phyloP scores from a whole-genome alignment of 2,329 filamentous ascomycete species.

The Diaporthe helianthi region DNA sequence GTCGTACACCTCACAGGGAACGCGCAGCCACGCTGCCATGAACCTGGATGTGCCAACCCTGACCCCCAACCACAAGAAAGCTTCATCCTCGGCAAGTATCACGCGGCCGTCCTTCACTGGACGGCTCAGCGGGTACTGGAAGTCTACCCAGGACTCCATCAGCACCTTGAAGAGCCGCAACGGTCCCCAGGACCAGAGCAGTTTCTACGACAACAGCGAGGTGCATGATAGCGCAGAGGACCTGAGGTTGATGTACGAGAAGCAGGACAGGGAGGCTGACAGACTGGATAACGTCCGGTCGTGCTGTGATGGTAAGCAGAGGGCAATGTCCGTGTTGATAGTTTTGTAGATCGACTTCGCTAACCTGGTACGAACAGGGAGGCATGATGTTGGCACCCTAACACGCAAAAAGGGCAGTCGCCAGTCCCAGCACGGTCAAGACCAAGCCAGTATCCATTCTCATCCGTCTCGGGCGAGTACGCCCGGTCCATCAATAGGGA shows the following conservation, averaged over 20 bases:
- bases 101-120: constrained; percentile 41
- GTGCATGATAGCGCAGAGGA: constrained; percentile 84
- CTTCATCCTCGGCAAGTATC: constrained; percentile 34
- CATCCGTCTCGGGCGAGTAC: constrained; percentile 33
- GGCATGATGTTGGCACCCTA: constrained; percentile 74
- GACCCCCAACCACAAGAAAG: constrained; percentile 56
- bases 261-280: constrained; percentile 77
- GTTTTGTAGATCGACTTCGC: not conserved
- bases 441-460: constrained; percentile 35
- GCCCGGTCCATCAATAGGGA: constrained; percentile 35
- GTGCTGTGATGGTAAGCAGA: constrained; percentile 88
- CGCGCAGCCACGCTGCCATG: constrained; percentile 66
- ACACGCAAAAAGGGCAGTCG: constrained; percentile 56
- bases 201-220: constrained; percentile 61
- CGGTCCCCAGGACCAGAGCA: constrained; percentile 46
- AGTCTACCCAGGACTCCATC: constrained; percentile 58
- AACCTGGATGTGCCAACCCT: constrained; percentile 63
- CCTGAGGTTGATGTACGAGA: constrained; percentile 78
- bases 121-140: constrained; percentile 68
- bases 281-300: constrained; percentile 93
- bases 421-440: constrained; percentile 44
- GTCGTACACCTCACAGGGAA: constrained; percentile 79
- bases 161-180: constrained; percentile 62
- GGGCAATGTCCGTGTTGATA: not conserved
- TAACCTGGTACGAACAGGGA: constrained; percentile 55